Base-by-base conservation (phyloP, 352 stramenopile genomes). In the Thraustochytrium sp. region DNA sequence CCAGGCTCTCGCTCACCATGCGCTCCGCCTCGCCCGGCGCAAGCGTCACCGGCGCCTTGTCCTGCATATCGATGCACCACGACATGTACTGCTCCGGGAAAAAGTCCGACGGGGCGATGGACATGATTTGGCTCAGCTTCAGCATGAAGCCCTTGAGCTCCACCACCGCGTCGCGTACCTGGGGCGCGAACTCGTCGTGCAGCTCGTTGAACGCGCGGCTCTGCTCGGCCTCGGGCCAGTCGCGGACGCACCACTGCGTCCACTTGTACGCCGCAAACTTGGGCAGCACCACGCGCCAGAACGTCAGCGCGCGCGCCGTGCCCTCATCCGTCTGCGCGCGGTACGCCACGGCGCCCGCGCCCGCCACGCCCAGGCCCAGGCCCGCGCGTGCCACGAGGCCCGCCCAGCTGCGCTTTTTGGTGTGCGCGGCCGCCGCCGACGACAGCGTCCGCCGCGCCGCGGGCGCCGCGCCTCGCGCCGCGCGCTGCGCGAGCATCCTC, bases 91-190 rank as follows among this genome's bases (percentile, higher is more conserved):
- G 72, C 38, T n/a, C 75, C 16, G 87, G 87, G 84, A 90, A 88
- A 84, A 90, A 90, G 72, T 90, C 87, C 54, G 88, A 74, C 13
- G 85, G 46, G 8, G 87, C 90, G 59, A 21, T 72, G 26, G 84
- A 86, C 1, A 90, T 49, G 38, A 90, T 87, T 65, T 90, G 87
- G 48, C 84, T 85, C 2, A 62, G 75, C 59, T 90, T 90, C 13
- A 90, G 84, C 78, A 90, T 90, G 55, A 90, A 90, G 5, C 87
- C 87, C 55, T 86, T 48, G 26, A 90, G 76, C 54, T 89, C 59
- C 31, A 90, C 85, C 48, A 86, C 89, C 16, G 88, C 76, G 44
- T 85, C 72, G 26, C 88, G 73, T 62, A 90, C 75, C 36, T 63
- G 31, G 49, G 55, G 55, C 49, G 75, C 5, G 44, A 84, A 84